phyloP scores from a whole-genome alignment of 1,139 yeast species.

The Debaryomycetaceae sp. region DNA sequence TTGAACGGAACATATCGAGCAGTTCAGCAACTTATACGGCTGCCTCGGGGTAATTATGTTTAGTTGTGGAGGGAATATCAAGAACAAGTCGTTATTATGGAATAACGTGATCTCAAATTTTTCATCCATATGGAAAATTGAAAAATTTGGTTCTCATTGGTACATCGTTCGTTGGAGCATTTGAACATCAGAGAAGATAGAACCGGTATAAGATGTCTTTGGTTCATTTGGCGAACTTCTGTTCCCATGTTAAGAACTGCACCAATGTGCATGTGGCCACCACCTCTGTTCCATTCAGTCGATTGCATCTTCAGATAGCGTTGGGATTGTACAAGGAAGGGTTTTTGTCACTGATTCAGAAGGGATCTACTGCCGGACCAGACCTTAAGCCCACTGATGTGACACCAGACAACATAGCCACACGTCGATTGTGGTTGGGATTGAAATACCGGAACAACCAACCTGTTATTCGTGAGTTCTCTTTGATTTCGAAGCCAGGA shows the following conservation, averaged over 20 bases:
- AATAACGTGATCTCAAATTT: not conserved
- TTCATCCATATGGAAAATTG: not conserved
- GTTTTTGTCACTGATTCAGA: constrained; percentile 75
- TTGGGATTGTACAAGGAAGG: constrained; percentile 89
- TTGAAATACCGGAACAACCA: constrained; percentile 79
- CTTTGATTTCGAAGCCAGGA: constrained; percentile 81
- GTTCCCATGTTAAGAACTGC: constrained; percentile 89
- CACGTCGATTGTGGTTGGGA: constrained; percentile 89
- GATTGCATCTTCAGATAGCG: constrained; percentile 78
- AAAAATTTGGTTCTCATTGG: not conserved
- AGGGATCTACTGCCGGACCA: constrained; percentile 91
- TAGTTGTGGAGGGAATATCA: too few relatives aligned
- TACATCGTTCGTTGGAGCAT: not conserved
- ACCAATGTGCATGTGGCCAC: constrained; percentile 68
- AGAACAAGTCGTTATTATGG: not conserved
- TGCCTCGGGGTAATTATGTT: too few relatives aligned
- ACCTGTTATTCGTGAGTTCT: constrained; percentile 71
- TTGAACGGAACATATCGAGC: too few relatives aligned
- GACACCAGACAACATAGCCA: constrained; percentile 81
- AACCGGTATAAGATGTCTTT: constrained; percentile 57
- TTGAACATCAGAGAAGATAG: not conserved
- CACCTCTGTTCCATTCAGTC: constrained; percentile 82
- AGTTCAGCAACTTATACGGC: too few relatives aligned
- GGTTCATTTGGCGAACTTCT: constrained; percentile 76
- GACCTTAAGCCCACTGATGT: constrained; percentile 72